Conservation (phyloP, 1,284 basidiomycete species). For the Moesziomyces parantarcticus region DNA sequence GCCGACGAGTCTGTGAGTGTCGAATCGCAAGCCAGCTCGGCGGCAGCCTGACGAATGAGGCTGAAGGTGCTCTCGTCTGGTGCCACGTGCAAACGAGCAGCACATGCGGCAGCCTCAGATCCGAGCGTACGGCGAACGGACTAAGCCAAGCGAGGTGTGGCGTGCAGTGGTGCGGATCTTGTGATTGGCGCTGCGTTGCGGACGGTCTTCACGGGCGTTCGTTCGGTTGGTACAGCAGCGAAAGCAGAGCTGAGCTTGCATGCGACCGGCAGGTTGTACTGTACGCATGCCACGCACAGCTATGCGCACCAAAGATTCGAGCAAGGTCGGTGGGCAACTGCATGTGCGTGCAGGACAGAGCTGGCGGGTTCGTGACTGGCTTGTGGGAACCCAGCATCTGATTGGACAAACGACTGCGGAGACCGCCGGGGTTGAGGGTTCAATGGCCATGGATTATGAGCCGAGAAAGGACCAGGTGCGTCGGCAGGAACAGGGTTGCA, state of each 20-base stretch:
- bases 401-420: background rate
- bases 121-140: slow-evolving; percentile 6
- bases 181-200: slow-evolving; percentile 8
- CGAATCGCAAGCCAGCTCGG: background rate
- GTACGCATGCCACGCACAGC: too few species aligned
- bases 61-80: background rate
- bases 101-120: slow-evolving; percentile 4
- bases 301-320: background rate
- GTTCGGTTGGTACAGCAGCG: too few species aligned
- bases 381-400: background rate
- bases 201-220: too few species aligned
- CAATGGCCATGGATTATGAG: background rate
- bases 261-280: background rate
- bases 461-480: too few species aligned
- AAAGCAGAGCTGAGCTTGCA: too few species aligned
- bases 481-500: background rate
- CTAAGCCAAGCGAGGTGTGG: slow-evolving; percentile 33
- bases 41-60: background rate
- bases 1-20: too few species aligned
- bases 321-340: background rate
- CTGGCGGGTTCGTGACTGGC: background rate
- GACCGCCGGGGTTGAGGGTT: background rate
- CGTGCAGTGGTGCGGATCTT: slow-evolving; percentile 7
- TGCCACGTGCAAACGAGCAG: background rate
- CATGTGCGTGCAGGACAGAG: background rate